Percentiles rank a stretch among this genome's conserved stretches.
phyloP scores from a whole-genome alignment of 2,329 filamentous ascomycete genomes.

The Colletotrichum somersetense region DNA sequence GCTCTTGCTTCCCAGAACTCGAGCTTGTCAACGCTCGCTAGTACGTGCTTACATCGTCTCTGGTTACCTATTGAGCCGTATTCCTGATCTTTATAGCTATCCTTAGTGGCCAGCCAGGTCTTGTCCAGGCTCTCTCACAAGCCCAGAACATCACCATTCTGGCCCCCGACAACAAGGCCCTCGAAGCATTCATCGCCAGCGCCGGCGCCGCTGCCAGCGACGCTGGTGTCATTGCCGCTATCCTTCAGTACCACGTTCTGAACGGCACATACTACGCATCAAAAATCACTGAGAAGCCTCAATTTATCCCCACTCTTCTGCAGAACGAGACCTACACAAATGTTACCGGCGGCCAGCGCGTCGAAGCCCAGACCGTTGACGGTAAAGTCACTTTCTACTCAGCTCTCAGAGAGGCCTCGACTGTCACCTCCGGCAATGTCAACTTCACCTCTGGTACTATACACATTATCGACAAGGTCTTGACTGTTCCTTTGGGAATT shows the following conservation, averaged over 20 bases:
- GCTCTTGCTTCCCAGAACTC: slow-evolving; percentile 46
- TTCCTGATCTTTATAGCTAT: slow-evolving; percentile 41
- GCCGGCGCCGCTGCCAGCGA: slow-evolving; percentile 42
- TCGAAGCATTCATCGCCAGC: slow-evolving; percentile 53
- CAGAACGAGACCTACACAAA: slow-evolving; percentile 66
- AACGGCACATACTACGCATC: slow-evolving; percentile 59
- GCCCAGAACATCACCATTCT: slow-evolving; percentile 66
- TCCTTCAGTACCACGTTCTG: slow-evolving; percentile 70
- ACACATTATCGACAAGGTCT: slow-evolving; percentile 64
- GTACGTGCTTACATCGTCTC: slow-evolving; percentile 33
- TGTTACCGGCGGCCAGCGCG: slow-evolving; percentile 70
- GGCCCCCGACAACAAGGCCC: slow-evolving; percentile 65
- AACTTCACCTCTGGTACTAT: slow-evolving; percentile 68
- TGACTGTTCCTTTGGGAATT: slow-evolving; percentile 59
- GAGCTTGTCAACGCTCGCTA: slow-evolving; percentile 45
- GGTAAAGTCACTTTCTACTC: slow-evolving; percentile 63
- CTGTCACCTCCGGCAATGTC: slow-evolving; percentile 63
- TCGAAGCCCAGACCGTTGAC: slow-evolving; percentile 58
- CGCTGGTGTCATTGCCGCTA: slow-evolving; percentile 49
- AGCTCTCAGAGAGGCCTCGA: slow-evolving; percentile 63
- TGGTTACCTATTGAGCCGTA: fast-evolving
- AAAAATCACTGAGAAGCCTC: slow-evolving; percentile 46
- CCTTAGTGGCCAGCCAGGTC: slow-evolving; percentile 42
- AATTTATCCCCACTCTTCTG: slow-evolving; percentile 59
- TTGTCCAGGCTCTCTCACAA: slow-evolving; percentile 25